phyloP scores from a whole-genome alignment of 2,329 filamentous ascomycete genomes.

The Tolypocladium pustulatum region DNA sequence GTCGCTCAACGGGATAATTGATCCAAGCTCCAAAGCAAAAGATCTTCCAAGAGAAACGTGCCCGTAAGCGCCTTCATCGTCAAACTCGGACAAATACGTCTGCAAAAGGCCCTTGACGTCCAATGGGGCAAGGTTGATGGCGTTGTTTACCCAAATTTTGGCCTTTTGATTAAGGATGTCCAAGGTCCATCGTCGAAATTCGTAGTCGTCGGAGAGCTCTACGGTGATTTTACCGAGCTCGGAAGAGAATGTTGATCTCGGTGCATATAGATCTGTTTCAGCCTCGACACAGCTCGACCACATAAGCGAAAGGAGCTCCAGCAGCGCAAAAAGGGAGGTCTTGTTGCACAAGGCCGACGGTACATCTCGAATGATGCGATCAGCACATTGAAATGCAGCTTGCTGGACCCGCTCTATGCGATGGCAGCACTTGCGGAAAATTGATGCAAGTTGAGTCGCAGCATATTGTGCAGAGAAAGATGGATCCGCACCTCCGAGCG shows the following conservation, averaged over 20 bases:
- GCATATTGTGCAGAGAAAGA: constrained; percentile 85
- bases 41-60: constrained; percentile 88
- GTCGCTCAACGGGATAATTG: constrained; percentile 74
- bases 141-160: constrained; percentile 67
- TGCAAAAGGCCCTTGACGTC: constrained; percentile 93
- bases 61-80: constrained; percentile 82
- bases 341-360: constrained; percentile 87
- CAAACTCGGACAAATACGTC: constrained; percentile 91
- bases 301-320: constrained; percentile 88
- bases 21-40: constrained; percentile 88
- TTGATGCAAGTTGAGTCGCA: constrained; percentile 74
- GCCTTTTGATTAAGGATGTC: constrained; percentile 68
- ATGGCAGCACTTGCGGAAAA: constrained; percentile 87
- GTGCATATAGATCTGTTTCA: constrained; percentile 89
- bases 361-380: constrained; percentile 73
- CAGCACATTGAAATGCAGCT: constrained; percentile 72
- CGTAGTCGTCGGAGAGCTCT: constrained; percentile 88
- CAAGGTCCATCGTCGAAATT: constrained; percentile 69
- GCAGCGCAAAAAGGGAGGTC: constrained; percentile 79
- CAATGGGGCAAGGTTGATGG: constrained; percentile 75
- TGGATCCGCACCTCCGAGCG: constrained; percentile 58
- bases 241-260: constrained; percentile 72
- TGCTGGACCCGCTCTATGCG: constrained; percentile 86
- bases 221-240: constrained; percentile 67
- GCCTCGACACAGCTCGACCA: constrained; percentile 91